Evolutionary conservation across 352 stramenopile species (phyloP), one percentile per base, ranked within the genome.

Genomic region (Globisporangium canariense): DNA sequence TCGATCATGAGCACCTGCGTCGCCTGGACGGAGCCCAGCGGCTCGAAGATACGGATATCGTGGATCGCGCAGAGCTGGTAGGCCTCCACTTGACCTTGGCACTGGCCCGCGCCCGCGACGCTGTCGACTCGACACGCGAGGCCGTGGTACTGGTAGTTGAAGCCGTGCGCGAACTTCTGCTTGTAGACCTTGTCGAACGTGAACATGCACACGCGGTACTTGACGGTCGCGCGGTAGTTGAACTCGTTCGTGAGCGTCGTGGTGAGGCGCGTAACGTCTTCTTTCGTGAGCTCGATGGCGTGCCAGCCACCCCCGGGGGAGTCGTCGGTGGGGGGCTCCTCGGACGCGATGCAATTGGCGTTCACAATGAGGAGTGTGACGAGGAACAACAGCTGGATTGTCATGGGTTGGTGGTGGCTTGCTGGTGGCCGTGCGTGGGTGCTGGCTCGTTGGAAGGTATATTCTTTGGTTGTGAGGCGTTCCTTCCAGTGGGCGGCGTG

Each of bases 141-240:
- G 10, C 43, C 43, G 62, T 58, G 46, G 45, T 62, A 67, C 32
- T 67, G 62, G 54, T 51, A 67, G 34, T 67, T 62, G 22, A 22
- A 32, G 11, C 53, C 62, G 18, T 36, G 20, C 6, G 45, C 45
- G 13, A 62, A 57, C 67, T 98, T 87, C 65, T 83, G 96, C 32
- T 74, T 65, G 75, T 97, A 79, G 56, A 98, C 71, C 1, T 90
- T 90, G 60, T 86, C 95, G 74, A 98, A 97, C 51, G 59, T 77
- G 46, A 96, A 67, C 20, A 90, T 82, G 6, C 80, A 72, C 18
- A 98, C 89, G 36, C 80, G 86, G 49, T 90, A 77, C 67, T 97
- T 97, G 62, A 98, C 97, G 72, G 97, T 91, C 73, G 98, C 96
- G 54, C 90, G 87, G 70, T 98, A 96, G 25, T 52, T 51, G 53